A percentile compares a stretch with the other conserved stretches of the same genome.
Conservation (phyloP, 495 filamentous ascomycete species). For the Hypoxylon fuscum region DNA sequence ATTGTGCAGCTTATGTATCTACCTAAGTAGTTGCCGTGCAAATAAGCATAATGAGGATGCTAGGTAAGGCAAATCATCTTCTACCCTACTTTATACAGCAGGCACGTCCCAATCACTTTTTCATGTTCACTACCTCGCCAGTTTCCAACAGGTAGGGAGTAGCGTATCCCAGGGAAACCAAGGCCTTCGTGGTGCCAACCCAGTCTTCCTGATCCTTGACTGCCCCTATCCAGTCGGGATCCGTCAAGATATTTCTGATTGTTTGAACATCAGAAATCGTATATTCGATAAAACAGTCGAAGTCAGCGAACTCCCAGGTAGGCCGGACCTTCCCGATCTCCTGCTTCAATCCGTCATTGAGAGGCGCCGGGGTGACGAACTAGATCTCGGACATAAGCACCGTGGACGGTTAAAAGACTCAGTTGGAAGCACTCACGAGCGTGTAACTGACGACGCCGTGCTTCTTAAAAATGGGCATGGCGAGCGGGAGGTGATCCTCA, state of each 20-base stretch:
- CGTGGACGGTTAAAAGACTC: not conserved
- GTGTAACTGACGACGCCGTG: slow-evolving; percentile 36
- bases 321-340: slow-evolving; percentile 26
- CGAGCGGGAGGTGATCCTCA: slow-evolving; percentile 42
- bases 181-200: slow-evolving; percentile 42
- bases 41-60: too few species aligned
- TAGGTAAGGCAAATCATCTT: too few species aligned
- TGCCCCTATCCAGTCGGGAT: slow-evolving; percentile 40
- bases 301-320: slow-evolving; percentile 45
- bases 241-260: slow-evolving; percentile 37
- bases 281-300: slow-evolving; percentile 48
- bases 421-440: slow-evolving; percentile 31
- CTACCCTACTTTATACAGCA: too few species aligned
- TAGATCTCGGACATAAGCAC: slow-evolving; percentile 13
- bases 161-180: slow-evolving; percentile 38
- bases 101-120: slow-evolving; percentile 3
- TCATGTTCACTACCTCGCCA: slow-evolving; percentile 22
- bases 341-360: slow-evolving; percentile 37
- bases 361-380: slow-evolving; percentile 42
- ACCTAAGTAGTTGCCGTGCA: too few species aligned
- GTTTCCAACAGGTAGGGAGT: slow-evolving; percentile 32
- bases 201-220: slow-evolving; percentile 42
- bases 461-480: slow-evolving; percentile 45
- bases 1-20: too few species aligned
- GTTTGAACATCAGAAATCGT: slow-evolving; percentile 23